Conservation (phyloP, 345 rosid species). For the Aquilaria sinensis region DNA sequence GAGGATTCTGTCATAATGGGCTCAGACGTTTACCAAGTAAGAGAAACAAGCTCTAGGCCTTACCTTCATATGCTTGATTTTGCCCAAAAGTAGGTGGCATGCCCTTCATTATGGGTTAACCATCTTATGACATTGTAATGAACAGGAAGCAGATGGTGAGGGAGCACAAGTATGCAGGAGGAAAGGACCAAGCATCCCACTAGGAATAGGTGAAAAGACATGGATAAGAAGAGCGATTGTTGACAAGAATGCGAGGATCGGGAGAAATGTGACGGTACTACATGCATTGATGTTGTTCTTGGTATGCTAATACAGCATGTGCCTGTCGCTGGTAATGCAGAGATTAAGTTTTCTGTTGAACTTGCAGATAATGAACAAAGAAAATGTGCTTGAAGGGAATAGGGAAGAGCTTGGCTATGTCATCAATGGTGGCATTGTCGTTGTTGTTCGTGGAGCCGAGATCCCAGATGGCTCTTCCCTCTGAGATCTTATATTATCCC, state of each 20-base stretch:
- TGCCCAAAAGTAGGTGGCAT: no score
- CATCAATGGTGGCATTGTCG: conserved; percentile 62
- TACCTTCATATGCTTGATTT: no score
- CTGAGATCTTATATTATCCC: conserved; percentile 17
- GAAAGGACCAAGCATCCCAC: conserved; percentile 26
- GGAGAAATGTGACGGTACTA: conserved; percentile 52
- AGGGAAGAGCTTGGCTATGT: conserved; percentile 61
- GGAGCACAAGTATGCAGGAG: conserved; percentile 4
- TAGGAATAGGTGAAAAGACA: conserved; percentile 67
- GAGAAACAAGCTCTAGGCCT: neutral
- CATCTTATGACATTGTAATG: neutral
- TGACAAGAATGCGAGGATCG: conserved; percentile 82
- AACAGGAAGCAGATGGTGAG: conserved; percentile 23
- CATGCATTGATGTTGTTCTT: neutral
- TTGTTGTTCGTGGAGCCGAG: conserved; percentile 47
- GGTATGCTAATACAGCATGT: no score
- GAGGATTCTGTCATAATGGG: conserved; percentile 84
- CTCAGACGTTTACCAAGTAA: conserved; percentile 68
- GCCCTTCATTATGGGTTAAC: neutral
- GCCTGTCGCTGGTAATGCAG: no score
- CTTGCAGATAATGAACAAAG: conserved; percentile 61
- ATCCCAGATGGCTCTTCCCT: conserved; percentile 48
- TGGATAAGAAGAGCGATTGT: conserved; percentile 55
- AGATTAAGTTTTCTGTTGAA: no score
- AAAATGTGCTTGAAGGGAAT: conserved; percentile 55